These are phyloP conservation scores for Linnemannia hyalina DNA, from an alignment of 192 early-diverging fungal species.

Conservation along the genomic window DNA sequence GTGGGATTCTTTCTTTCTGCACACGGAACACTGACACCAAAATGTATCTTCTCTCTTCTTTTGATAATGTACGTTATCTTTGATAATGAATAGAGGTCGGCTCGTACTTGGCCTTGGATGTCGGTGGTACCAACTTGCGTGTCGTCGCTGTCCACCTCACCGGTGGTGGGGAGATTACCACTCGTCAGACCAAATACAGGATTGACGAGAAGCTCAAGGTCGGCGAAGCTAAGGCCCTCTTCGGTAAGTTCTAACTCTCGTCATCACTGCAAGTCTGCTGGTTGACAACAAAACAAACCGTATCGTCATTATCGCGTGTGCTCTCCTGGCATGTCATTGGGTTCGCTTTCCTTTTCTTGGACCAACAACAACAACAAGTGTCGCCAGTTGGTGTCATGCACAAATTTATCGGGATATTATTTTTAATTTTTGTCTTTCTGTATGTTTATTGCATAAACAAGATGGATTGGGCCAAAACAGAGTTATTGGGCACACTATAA, in stretches of 20 bases:
- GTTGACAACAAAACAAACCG: too few relatives aligned
- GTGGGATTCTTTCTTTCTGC: constrained; percentile 5
- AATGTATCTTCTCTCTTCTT: background rate
- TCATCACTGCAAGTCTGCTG: too few relatives aligned
- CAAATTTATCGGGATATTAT: too few relatives aligned
- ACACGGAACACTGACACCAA: background rate
- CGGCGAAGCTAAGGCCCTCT: constrained; percentile 54
- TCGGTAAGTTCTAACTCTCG: constrained; percentile 57
- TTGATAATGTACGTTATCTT: background rate
- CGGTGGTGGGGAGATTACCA: constrained; percentile 78
- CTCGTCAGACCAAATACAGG: constrained; percentile 79
- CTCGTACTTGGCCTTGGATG: constrained; percentile 89
- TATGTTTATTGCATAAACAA: background rate
- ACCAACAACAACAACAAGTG: too few relatives aligned
- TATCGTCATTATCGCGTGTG: too few relatives aligned
- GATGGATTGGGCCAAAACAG: background rate
- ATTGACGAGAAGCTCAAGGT: constrained; percentile 74
- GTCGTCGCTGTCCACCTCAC: constrained; percentile 88
- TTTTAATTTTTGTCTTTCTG: too few relatives aligned
- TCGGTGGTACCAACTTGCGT: constrained; percentile 95
- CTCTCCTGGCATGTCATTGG: too few relatives aligned
- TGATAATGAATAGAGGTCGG: constrained; percentile 73
- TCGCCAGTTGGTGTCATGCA: too few relatives aligned
- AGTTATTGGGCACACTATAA: background rate
- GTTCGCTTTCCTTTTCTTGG: too few relatives aligned